phyloP scores from a whole-genome alignment of 2,329 filamentous ascomycete genomes.

The Epichloe aotearoae region DNA sequence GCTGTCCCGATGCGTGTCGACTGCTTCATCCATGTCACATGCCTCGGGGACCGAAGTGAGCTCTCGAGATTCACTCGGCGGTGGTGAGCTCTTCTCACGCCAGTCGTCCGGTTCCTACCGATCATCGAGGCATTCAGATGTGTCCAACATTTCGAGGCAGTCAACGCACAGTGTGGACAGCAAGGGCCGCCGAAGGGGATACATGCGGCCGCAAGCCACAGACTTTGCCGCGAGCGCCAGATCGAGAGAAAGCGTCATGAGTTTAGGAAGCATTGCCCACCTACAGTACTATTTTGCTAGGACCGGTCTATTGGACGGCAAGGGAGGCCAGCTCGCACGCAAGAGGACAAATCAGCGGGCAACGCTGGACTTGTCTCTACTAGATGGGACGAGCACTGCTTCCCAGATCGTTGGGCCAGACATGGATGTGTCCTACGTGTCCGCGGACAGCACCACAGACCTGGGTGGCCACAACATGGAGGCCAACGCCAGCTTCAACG shows the following conservation, averaged over 20 bases:
- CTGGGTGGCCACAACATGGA: slow-evolving; percentile 27
- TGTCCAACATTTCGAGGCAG: slow-evolving; percentile 26
- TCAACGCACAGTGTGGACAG: slow-evolving; percentile 32
- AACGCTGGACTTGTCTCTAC: slow-evolving; percentile 43
- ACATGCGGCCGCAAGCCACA: slow-evolving; percentile 75
- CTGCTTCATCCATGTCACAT: slow-evolving; percentile 45
- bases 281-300: slow-evolving; percentile 97
- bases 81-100: slow-evolving; percentile 41
- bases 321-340: slow-evolving; percentile 72
- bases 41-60: slow-evolving; percentile 37
- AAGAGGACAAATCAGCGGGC: slow-evolving; percentile 49
- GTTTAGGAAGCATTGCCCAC: slow-evolving; percentile 89
- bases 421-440: slow-evolving; percentile 46
- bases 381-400: slow-evolving; percentile 24
- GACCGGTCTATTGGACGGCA: slow-evolving; percentile 85
- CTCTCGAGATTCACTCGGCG: slow-evolving; percentile 41
- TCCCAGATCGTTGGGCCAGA: slow-evolving; percentile 33
- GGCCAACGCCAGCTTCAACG: slow-evolving; percentile 12
- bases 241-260: slow-evolving; percentile 89
- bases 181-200: slow-evolving; percentile 53
- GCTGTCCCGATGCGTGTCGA: slow-evolving; percentile 52
- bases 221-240: slow-evolving; percentile 83
- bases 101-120: slow-evolving; percentile 49
- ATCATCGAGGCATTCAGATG: slow-evolving; percentile 31
- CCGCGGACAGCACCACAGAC: slow-evolving; percentile 47